These are phyloP conservation scores for Boletus bicolor DNA, from an alignment of 768 basidiomycete species.

Conservation along the genomic window DNA sequence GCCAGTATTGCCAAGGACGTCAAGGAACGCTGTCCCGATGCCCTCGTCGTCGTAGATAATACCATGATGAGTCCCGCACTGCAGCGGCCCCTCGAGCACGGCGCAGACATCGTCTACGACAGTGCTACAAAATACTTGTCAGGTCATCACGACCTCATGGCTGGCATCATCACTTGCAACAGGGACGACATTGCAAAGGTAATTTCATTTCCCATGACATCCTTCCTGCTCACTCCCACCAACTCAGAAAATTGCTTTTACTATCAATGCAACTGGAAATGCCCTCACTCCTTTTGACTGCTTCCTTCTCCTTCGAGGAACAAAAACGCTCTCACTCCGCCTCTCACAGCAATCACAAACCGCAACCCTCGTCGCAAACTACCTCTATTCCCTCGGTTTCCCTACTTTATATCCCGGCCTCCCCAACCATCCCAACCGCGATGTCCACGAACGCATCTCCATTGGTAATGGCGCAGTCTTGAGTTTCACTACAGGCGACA, in stretches of 20 bases:
- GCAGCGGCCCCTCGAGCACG: constrained; percentile 91
- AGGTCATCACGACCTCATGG: constrained; percentile 99
- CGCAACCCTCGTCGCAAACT: constrained; percentile 79
- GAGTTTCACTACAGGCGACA: constrained; percentile 92
- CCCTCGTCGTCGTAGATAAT: constrained; percentile 89
- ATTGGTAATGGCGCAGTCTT: constrained; percentile 91
- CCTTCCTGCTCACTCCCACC: not conserved
- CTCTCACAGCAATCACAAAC: constrained; percentile 92
- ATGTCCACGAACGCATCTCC: constrained; percentile 88
- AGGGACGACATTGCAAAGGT: constrained; percentile 88
- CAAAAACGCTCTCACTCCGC: constrained; percentile 93
- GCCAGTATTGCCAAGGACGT: constrained; percentile 79
- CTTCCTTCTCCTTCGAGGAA: constrained; percentile 92
- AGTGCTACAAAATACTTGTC: constrained; percentile 97
- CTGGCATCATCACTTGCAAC: constrained; percentile 91
- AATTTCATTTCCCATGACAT: not conserved
- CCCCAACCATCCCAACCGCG: constrained; percentile 72
- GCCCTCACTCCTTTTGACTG: constrained; percentile 94
- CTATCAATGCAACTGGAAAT: constrained; percentile 92
- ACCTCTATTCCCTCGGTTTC: constrained; percentile 84
- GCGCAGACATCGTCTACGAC: constrained; percentile 96
- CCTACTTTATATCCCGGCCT: constrained; percentile 91
- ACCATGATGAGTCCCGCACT: constrained; percentile 99
- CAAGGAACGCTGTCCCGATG: constrained; percentile 77
- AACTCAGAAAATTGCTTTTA: constrained; percentile 77